Percentiles rank a stretch among this genome's conserved stretches.
Conservation (phyloP, 768 basidiomycete species). For the Coprinopsis strossmayeri region DNA sequence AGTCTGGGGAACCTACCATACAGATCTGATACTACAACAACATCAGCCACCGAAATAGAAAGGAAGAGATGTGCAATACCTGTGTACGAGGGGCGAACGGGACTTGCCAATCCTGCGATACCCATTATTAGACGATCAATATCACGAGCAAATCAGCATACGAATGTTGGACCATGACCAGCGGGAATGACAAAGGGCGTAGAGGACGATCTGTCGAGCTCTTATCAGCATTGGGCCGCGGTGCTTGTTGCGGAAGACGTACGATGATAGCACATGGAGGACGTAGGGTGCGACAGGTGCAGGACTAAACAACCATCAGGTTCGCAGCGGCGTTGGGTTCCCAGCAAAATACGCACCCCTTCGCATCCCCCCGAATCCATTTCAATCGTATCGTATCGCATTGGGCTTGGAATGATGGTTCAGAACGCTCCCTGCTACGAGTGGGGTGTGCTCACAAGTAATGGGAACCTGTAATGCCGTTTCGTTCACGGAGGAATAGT, state of each 20-base stretch:
- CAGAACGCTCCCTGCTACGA: neutral
- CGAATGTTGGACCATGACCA: constrained; percentile 27
- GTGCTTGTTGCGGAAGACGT: no score
- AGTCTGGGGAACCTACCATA: constrained; percentile 31
- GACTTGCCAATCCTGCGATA: constrained; percentile 39
- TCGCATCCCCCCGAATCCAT: constrained; percentile 26
- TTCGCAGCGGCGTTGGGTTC: neutral
- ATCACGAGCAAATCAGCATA: constrained; percentile 15
- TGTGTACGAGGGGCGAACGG: constrained; percentile 43
- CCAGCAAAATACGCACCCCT: constrained; percentile 18
- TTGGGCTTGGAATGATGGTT: constrained; percentile 21
- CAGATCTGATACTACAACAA: constrained; percentile 45
- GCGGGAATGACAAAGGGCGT: constrained; percentile 38
- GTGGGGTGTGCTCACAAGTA: constrained; percentile 18
- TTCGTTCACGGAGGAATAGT: constrained; percentile 23
- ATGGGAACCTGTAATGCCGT: constrained; percentile 25
- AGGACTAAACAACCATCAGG: constrained; percentile 21
- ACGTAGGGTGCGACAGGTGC: constrained; percentile 43
- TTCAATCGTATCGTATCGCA: constrained; percentile 30
- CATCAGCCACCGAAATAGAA: neutral
- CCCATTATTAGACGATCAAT: neutral
- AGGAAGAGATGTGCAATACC: constrained; percentile 11
- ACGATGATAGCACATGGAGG: constrained; percentile 46
- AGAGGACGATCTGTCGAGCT: constrained; percentile 28
- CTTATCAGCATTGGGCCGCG: neutral